Base-by-base conservation (phyloP, 768 basidiomycete genomes). In the Lentinula aciculospora region DNA sequence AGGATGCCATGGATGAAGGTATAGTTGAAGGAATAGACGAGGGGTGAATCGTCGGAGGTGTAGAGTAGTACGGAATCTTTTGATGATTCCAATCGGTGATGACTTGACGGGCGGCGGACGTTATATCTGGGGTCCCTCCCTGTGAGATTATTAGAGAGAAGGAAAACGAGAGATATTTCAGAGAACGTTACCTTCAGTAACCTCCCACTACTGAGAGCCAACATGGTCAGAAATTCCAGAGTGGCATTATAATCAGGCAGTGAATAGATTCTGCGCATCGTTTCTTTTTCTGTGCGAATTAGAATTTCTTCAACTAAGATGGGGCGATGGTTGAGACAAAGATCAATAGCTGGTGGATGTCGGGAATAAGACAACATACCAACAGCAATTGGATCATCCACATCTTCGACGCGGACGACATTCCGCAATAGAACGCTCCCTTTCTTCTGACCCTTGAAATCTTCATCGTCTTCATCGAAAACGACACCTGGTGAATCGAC, bases 401-500 rank as follows among this genome's bases (percentile, higher is more conserved):
- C 80, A 61, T 94, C 85, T 68, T 97, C 96, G 2, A 94, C 89
- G 68, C 87, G 94, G 60, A 96, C 79, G 31, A 94, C 92, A 64
- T 97, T 97, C 21, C 93, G 76, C 8, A 97, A 76, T 29, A 97
- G 76, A 13, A 95, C 76, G 63, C 84, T 87, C 3, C 78, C 76
- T 56, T 82, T 84, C 70, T 71, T 81, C 62, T 62, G 67, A 3
- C 74, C 72, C 56, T 79, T 81, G 34, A 68, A 70, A 50, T 77
- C 71, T 48, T 77, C 67, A 48, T 85, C 80, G 57, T 89, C 85
- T 57, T 93, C 91, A 60, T 94, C 92, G 63, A 97, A 92, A 1
- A 99, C 90, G n/a, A 98, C 94, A 60, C 96, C 97, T 0, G 97
- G 96, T 36, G 94, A 98, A 71, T 98, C 97, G 5, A 98, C 80